A percentile compares a stretch with the other conserved stretches of the same genome.
Evolutionary conservation across 192 early-diverging fungal species (phyloP).

Genomic region (Pilobolus umbonatus): DNA sequence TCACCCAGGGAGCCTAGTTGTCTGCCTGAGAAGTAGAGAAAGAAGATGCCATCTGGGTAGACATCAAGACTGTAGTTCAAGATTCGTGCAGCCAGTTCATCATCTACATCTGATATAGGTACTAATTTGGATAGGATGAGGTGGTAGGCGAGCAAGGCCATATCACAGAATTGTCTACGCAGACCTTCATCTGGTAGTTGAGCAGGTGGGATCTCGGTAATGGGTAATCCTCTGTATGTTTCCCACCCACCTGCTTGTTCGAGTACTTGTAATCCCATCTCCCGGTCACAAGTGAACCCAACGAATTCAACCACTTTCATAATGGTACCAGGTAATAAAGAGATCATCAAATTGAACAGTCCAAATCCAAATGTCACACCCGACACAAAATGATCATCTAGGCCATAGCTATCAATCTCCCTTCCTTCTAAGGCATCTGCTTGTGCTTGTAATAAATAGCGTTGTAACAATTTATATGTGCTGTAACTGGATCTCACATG

Average conservation of each 20-base stretch:
- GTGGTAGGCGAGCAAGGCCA: slow-evolving; percentile 70
- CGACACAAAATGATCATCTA: slow-evolving; percentile 81
- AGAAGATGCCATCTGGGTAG: slow-evolving; percentile 69
- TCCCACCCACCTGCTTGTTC: slow-evolving; percentile 71
- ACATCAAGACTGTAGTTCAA: slow-evolving; percentile 47
- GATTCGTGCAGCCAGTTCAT: slow-evolving; percentile 57
- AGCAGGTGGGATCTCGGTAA: slow-evolving; percentile 28
- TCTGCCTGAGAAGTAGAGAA: slow-evolving; percentile 66
- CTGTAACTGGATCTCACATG: slow-evolving; percentile 66
- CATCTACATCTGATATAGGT: slow-evolving; percentile 61
- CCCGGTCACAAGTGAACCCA: slow-evolving; percentile 75
- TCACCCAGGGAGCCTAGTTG: slow-evolving; percentile 52
- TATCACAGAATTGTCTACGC: slow-evolving; percentile 68
- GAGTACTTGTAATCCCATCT: slow-evolving; percentile 67
- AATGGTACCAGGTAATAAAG: slow-evolving; percentile 65
- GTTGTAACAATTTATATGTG: slow-evolving; percentile 56
- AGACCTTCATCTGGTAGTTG: slow-evolving; percentile 52
- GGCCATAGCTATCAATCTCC: slow-evolving; percentile 39
- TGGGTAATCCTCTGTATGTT: slow-evolving; percentile 26
- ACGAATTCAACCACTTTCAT: slow-evolving; percentile 78
- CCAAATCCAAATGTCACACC: slow-evolving; percentile 77
- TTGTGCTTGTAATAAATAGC: slow-evolving; percentile 42
- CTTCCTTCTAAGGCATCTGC: slow-evolving; percentile 45
- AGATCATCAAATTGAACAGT: slow-evolving; percentile 73
- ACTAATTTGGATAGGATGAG: slow-evolving; percentile 67